Conservation (phyloP, 768 basidiomycete genomes). For the Lactarius evosmus region DNA sequence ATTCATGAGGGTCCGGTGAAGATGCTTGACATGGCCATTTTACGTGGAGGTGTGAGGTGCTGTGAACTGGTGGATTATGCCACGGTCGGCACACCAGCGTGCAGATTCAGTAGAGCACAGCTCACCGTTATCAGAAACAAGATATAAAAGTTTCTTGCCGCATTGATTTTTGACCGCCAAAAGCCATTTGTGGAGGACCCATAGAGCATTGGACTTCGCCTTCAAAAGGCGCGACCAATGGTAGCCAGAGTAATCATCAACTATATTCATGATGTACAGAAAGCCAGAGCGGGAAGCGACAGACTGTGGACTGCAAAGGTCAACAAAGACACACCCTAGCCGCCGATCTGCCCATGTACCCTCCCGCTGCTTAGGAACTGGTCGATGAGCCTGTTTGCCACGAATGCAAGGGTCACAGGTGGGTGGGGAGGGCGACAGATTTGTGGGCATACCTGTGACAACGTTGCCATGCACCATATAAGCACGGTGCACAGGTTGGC, state of each 20-base stretch:
- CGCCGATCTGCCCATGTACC: neutral
- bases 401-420: neutral
- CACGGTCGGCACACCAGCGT: neutral
- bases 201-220: neutral
- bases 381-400: neutral
- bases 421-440: neutral
- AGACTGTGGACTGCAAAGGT: neutral
- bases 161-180: no score
- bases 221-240: neutral
- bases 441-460: neutral
- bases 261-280: neutral
- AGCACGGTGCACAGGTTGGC: neutral
- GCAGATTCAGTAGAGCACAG: neutral
- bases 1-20: neutral
- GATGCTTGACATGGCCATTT: conserved; percentile 3
- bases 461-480: neutral
- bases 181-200: neutral
- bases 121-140: no score
- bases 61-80: neutral
- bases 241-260: neutral
- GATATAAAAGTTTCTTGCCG: no score
- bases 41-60: conserved; percentile 8
- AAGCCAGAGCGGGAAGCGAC: neutral
- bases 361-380: neutral
- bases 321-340: neutral